Evolutionary conservation across 257 asterid species (phyloP).

Genomic region (Plantago ovata): DNA sequence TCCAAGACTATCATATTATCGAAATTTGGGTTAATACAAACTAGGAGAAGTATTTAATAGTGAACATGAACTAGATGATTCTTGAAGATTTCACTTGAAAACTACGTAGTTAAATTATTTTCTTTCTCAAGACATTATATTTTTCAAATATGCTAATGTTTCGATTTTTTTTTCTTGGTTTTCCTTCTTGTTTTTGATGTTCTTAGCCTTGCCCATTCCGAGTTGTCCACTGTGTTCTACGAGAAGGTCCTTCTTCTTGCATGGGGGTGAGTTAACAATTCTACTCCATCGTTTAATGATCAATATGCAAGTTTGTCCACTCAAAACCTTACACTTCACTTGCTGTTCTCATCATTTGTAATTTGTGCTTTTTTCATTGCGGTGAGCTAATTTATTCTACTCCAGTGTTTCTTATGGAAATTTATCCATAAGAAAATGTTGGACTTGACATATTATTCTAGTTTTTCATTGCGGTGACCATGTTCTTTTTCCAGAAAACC

Average conservation of each 20-base stretch:
- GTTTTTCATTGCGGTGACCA: background rate
- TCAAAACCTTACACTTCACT: too few relatives aligned
- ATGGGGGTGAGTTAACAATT: conserved; percentile 71
- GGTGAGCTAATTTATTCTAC: too few relatives aligned
- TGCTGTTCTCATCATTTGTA: too few relatives aligned
- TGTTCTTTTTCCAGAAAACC: too few relatives aligned
- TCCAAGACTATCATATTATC: conserved; percentile 1
- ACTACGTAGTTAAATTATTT: background rate
- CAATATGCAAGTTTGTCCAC: too few relatives aligned
- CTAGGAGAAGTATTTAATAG: conserved; percentile 4
- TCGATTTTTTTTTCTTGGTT: background rate
- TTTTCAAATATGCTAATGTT: conserved; percentile 11
- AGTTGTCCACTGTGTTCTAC: conserved; percentile 80
- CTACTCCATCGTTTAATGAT: conserved; percentile 6
- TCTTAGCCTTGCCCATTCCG: conserved; percentile 95
- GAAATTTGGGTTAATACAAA: conserved; percentile 4
- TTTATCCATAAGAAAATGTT: background rate
- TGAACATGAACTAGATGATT: background rate
- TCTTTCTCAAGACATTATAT: background rate
- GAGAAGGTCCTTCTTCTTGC: conserved; percentile 97
- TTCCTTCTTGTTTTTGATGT: conserved; percentile 10
- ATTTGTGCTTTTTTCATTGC: too few relatives aligned
- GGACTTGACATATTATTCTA: background rate
- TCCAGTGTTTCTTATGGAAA: conserved; percentile 3
- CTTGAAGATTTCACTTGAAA: conserved; percentile 6